Evolutionary conservation across 345 rosid species (phyloP).

Genomic region (Crucihimalaya himalaica): DNA sequence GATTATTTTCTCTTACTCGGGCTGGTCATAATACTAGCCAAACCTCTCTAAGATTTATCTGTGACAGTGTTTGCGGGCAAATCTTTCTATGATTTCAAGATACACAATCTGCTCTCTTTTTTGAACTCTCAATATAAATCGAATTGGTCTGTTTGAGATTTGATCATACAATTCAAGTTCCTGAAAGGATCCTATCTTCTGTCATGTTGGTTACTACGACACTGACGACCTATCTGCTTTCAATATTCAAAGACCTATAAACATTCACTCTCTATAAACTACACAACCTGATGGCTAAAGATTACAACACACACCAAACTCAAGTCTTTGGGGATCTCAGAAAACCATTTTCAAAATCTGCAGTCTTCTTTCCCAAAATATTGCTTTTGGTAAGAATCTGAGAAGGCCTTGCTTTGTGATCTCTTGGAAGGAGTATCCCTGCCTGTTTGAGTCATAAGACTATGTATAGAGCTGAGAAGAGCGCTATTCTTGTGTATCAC

Average conservation of each 20-base stretch:
- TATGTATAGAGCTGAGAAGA: constrained; percentile 18
- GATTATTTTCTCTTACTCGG: constrained; percentile 17
- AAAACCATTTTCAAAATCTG: constrained; percentile 22
- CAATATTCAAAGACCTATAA: constrained; percentile 36
- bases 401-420: constrained; percentile 25
- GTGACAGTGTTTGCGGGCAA: constrained; percentile 7
- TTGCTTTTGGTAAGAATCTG: constrained; percentile 34
- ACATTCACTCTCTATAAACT: constrained; percentile 35
- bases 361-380: constrained; percentile 27
- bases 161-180: constrained; percentile 23
- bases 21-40: constrained; percentile 26
- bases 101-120: neutral
- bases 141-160: constrained; percentile 18
- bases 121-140: constrained; percentile 10
- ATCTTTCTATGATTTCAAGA: constrained; percentile 20
- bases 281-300: constrained; percentile 34
- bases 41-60: constrained; percentile 23
- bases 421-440: constrained; percentile 33
- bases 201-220: constrained; percentile 29
- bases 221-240: constrained; percentile 30
- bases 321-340: constrained; percentile 24
- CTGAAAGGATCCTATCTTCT: constrained; percentile 23
- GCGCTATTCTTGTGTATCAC: constrained; percentile 42
- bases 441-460: constrained; percentile 16
- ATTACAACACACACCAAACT: constrained; percentile 37